A percentile compares a stretch with the other conserved stretches of the same genome.
Evolutionary conservation across 2,329 filamentous ascomycete genomes (phyloP).

Genomic region (Ophiostoma pallidulum): DNA sequence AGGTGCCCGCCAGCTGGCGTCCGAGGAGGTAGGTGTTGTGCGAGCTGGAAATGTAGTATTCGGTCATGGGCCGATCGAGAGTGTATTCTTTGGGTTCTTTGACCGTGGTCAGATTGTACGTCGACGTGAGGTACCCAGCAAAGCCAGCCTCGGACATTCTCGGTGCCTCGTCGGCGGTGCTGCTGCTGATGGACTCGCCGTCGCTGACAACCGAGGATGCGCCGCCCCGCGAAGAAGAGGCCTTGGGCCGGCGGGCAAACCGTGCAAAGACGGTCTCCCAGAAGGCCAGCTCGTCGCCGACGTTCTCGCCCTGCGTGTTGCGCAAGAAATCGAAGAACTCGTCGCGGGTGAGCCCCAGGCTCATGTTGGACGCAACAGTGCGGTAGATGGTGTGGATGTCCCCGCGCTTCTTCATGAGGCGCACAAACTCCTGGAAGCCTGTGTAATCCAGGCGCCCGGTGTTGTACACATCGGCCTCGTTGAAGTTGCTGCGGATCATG

Average conservation of each 20-base stretch:
- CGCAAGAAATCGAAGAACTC: slow-evolving; percentile 72
- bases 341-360: slow-evolving; percentile 55
- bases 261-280: slow-evolving; percentile 69
- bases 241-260: slow-evolving; percentile 51
- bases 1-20: slow-evolving; percentile 78
- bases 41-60: slow-evolving; percentile 97
- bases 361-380: slow-evolving; percentile 46
- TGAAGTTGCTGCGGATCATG: slow-evolving; percentile 65
- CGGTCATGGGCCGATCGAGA: slow-evolving; percentile 79
- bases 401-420: slow-evolving; percentile 70
- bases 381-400: slow-evolving; percentile 71
- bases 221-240: slow-evolving; percentile 20
- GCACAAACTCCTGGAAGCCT: slow-evolving; percentile 78
- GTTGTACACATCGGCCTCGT: slow-evolving; percentile 55
- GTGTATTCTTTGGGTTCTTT: slow-evolving; percentile 50
- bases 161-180: slow-evolving; percentile 29
- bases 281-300: slow-evolving; percentile 51
- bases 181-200: not conserved
- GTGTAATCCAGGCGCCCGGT: slow-evolving; percentile 62
- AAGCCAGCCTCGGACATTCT: slow-evolving; percentile 73
- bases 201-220: not conserved
- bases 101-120: slow-evolving; percentile 58
- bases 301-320: slow-evolving; percentile 64
- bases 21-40: slow-evolving; percentile 97
- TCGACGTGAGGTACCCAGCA: slow-evolving; percentile 65